Percentiles rank a stretch among this genome's conserved stretches.
Conservation (phyloP, 129 eudicot genomes). For the Arctium minus region DNA sequence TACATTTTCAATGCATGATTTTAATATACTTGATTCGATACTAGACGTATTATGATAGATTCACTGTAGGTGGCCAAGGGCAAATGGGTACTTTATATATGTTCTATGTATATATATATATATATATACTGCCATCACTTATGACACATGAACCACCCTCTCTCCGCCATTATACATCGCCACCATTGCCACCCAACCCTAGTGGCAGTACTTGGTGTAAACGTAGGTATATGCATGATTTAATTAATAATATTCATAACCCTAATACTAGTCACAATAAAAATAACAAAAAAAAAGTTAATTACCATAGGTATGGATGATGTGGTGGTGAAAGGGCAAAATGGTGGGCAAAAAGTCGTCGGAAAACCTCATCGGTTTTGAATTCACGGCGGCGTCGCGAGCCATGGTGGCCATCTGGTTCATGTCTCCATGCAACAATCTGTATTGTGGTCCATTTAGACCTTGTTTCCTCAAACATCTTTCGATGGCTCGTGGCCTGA, state of each 20-base stretch:
- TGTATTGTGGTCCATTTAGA: constrained; percentile 50
- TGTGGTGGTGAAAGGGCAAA: constrained; percentile 55
- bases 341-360: constrained; percentile 51
- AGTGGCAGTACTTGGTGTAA: neutral
- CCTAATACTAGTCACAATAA: neutral
- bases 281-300: neutral
- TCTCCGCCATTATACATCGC: neutral
- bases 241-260: neutral
- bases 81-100: neutral
- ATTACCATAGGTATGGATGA: constrained; percentile 50
- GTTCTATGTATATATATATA: neutral
- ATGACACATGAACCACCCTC: neutral
- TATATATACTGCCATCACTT: neutral
- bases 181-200: neutral
- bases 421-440: constrained; percentile 56
- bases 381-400: constrained; percentile 23
- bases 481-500: constrained; percentile 56
- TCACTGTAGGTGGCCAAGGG: neutral
- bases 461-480: constrained; percentile 62
- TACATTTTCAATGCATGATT: no score
- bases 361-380: constrained; percentile 37
- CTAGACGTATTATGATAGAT: neutral
- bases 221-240: neutral
- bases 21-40: no score
- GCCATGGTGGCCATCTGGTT: constrained; percentile 53